phyloP scores from a whole-genome alignment of 2,329 filamentous ascomycete genomes.

The Pyrenophora seminiperda region DNA sequence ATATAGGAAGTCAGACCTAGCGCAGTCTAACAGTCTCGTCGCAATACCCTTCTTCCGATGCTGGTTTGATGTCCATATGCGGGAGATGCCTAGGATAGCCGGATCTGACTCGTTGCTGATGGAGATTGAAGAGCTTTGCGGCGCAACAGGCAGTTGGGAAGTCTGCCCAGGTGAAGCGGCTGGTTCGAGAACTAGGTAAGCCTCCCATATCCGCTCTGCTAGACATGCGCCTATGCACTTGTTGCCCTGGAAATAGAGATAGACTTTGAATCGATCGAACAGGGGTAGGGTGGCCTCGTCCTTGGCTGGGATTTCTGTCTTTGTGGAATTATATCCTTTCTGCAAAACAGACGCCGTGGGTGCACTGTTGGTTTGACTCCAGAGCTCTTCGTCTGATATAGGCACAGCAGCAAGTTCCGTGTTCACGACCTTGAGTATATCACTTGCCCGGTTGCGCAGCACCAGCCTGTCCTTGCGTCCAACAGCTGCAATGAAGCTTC shows the following conservation, averaged over 20 bases:
- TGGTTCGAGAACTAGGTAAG: constrained; percentile 55
- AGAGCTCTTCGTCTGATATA: constrained; percentile 62
- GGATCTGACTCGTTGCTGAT: constrained; percentile 50
- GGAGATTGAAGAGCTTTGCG: constrained; percentile 48
- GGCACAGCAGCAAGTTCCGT: constrained; percentile 65
- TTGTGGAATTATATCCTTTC: constrained; percentile 5
- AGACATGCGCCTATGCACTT: constrained; percentile 68
- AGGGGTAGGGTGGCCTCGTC: constrained; percentile 32
- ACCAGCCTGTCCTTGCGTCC: constrained; percentile 59
- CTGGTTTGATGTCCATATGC: constrained; percentile 67
- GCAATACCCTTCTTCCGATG: constrained; percentile 64
- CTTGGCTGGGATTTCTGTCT: constrained; percentile 40
- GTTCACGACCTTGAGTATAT: constrained; percentile 64
- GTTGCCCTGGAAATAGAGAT: constrained; percentile 64
- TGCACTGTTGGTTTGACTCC: constrained; percentile 54
- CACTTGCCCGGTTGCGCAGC: constrained; percentile 60
- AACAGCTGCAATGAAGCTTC: constrained; percentile 62
- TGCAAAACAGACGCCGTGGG: constrained; percentile 5
- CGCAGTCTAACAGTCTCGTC: constrained; percentile 61
- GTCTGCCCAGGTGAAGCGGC: constrained; percentile 24
- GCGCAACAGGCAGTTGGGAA: constrained; percentile 20
- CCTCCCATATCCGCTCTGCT: constrained; percentile 64
- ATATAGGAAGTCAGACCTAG: constrained; percentile 61
- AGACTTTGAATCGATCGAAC: constrained; percentile 62
- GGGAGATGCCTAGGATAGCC: constrained; percentile 65